Percentiles rank a stretch among this genome's conserved stretches.
phyloP scores from a whole-genome alignment of 495 filamentous ascomycete genomes.

The Penicillium roqueforti region DNA sequence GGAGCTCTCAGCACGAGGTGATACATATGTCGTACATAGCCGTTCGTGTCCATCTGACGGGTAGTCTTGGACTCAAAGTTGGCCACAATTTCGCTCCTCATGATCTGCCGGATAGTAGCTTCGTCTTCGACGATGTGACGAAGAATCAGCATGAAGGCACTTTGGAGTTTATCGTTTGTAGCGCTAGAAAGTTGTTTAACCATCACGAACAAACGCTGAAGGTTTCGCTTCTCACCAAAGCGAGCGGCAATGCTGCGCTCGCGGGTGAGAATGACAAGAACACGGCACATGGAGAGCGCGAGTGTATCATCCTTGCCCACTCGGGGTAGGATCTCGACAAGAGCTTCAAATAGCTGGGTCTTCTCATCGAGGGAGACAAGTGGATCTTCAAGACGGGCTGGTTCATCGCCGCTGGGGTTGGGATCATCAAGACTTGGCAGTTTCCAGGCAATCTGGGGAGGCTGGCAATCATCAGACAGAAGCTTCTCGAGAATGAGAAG shows the following conservation, averaged over 20 bases:
- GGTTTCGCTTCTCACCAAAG: constrained; percentile 80
- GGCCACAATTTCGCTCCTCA: constrained; percentile 82
- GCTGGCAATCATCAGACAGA: constrained; percentile 80
- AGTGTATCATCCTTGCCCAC: constrained; percentile 83
- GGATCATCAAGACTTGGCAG: constrained; percentile 55
- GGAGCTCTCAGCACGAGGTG: constrained; percentile 81
- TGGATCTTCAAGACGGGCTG: constrained; percentile 56
- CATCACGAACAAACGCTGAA: constrained; percentile 90
- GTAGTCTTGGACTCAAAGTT: constrained; percentile 63
- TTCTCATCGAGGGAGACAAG: constrained; percentile 65
- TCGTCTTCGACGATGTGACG: constrained; percentile 95
- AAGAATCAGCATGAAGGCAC: constrained; percentile 79
- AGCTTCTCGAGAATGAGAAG: constrained; percentile 87
- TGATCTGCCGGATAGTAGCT: constrained; percentile 82
- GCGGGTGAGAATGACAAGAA: constrained; percentile 88
- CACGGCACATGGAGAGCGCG: constrained; percentile 75
- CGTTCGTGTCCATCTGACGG: constrained; percentile 62
- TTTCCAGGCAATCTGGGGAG: constrained; percentile 68
- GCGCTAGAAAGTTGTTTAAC: constrained; percentile 81
- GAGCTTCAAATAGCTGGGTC: constrained; percentile 61
- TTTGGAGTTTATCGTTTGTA: constrained; percentile 69
- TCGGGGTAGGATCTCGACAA: constrained; percentile 77
- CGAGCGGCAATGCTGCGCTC: constrained; percentile 65
- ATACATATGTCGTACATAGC: constrained; percentile 72
- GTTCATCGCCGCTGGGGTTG: constrained; percentile 40